Base-by-base conservation (phyloP, 371 early-diverging fungal species). In the Mucor indicus region DNA sequence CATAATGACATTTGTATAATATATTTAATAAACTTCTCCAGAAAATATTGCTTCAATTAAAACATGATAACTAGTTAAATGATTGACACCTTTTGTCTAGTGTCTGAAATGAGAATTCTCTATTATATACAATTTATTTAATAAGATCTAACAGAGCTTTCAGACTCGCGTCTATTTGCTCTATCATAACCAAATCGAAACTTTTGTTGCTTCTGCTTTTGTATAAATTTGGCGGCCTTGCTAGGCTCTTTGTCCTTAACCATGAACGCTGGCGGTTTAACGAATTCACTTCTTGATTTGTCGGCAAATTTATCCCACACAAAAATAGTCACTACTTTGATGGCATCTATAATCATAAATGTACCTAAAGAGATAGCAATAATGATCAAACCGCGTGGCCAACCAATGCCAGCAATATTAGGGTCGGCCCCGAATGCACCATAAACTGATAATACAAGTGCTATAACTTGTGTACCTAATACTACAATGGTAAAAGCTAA, bases 401-500 rank as follows among this genome's bases (percentile, higher is more conserved):
- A 62, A 24, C 86, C 72, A 64, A 78, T 56, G 63, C 78, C 39
- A 60, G 55, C 67, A 62, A 77, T 50, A 32, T 57, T 65, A 7
- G 50, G 38, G 11, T 46, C 42, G 6, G 44, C 30, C 9, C 54
- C 59, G n/a, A n/a, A n/a, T 2, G 76, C 61, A 17, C 92, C 92
- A 62, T 85, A 87, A 25, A 92, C 81, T 27, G 92, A 87, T 51
- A 95, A 84, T 46, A 95, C 57, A 68, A 91, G 75, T 40, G 96
- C 96, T 69, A 96, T 78, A 36, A 95, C 79, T 74, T 96, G 96
- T 7, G 95, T 96, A 13, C 89, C 92, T 42, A 90, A 69, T 27
- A 96, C 86, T 33, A 91, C 91, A 1, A 77, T 45, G 6, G 87
- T 83, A 63, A 96, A 96, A 22, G 76, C 63, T 64, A 77, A 63